Evolutionary conservation across 1,284 basidiomycete genomes (phyloP), one percentile per base, ranked within the genome.

Genomic region (Schizopora paradoxa): DNA sequence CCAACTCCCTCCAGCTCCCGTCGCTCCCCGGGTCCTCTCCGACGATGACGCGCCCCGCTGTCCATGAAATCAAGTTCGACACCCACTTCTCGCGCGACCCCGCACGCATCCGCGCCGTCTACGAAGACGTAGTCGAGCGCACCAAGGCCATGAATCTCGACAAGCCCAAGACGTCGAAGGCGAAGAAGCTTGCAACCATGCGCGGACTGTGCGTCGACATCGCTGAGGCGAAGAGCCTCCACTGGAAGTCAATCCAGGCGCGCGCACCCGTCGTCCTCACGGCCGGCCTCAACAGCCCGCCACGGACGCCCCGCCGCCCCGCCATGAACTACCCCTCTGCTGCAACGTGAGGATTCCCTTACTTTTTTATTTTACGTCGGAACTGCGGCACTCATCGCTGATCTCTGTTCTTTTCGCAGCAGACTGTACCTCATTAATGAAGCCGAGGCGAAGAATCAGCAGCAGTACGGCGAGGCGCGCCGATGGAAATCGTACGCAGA

Each of bases 171-270:
- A 0, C 51, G 62, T 51, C 71, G 70, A 18, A 29, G 54, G 75
- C 75, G 1, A 69, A 67, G 38, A 65, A 57, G 2, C 69, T 63
- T 22, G 77, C 78, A 6, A 51, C 49, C 14, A 51, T 55, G 19
- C 64, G 71, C 10, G 64, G 67, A 7, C 69, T 79, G 6, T 52
- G 49, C 23, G 59, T 80, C 34, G 62, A 74, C 56, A 66, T 67
- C 22, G 42, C 54, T 6, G 62, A 61, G 28, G 77, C 78, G 6
- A 45, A 41, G 33, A 23, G 39, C 19, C 40, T 50, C 4, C 38
- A 46, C 22, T 50, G 48, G 48, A 35, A 40, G 2, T 46, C 48
- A 2, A 50, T 50, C n/a, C 48, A 50, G 39, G 43, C 44, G 5
- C 43, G 48, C 14, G 38, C 25, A 11, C 48, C 48, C 2, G 48